Evolutionary conservation across 2,329 filamentous ascomycete genomes (phyloP), one percentile per base, ranked within the genome.

Genomic region (Lachnellula cervina): DNA sequence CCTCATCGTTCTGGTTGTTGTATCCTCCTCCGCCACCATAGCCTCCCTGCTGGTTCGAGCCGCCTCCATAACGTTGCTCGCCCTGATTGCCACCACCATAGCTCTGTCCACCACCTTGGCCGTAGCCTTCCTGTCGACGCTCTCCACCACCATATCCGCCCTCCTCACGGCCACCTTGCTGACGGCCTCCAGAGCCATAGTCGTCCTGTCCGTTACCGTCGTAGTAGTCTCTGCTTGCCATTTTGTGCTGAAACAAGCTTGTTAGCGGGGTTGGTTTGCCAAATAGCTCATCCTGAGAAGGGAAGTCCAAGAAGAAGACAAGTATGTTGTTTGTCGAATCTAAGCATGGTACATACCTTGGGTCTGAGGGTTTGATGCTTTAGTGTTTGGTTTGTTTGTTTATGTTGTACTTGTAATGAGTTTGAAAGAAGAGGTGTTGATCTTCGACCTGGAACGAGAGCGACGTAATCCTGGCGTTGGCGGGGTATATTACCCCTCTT

Each of bases 1-100:
- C 80, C 60, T 80, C 74, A 59, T 74, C 72, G 58, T 69, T 63
- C 48, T 71, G 70, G 28, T 70, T 69, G 32, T 71, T 57, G 64
- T 67, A 66, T 19, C 63, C 62, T 51, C 63, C 66, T 17, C 63
- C 63, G 14, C 65, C 62, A n/a, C 64, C 62, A 35, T 65, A 44
- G 42, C 42, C 42, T 16, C 42, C 42, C 21, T 44, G 42, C 42
- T 21, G n/a, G 42, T 44, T 44, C 17, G 42, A 44, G 16, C 42
- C 42, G n/a, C 42, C 42, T 23, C 42, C 42, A 9, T 44, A 23
- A 13, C 42, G 45, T 46, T 49, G 44, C 43, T 57, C 42, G 37
- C 55, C 37, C 37, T 40, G 37, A 13, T 40, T 40, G 14, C 37
- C 53, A 47, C 57, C 55, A 53, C 44, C 49, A 51, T 55, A 49